Conservation (phyloP, 148 eudicot genomes). For the Rhododendron ferrugineum region DNA sequence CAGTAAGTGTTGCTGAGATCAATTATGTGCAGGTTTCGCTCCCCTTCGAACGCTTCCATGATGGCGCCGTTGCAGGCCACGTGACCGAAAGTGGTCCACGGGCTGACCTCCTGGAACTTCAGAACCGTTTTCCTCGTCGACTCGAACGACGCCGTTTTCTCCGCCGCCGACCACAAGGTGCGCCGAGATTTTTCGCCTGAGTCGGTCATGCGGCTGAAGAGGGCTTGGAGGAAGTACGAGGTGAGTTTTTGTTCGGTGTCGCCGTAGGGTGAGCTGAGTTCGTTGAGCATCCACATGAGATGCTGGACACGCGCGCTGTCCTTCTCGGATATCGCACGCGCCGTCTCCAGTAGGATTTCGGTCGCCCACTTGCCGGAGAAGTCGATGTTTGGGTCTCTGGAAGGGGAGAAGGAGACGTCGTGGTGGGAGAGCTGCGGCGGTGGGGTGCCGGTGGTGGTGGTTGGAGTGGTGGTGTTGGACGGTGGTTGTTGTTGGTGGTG, state of each 20-base stretch:
- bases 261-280: conserved; percentile 80
- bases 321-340: conserved; percentile 51
- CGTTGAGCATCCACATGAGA: conserved; percentile 88
- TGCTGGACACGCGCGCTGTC: conserved; percentile 62
- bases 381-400: conserved; percentile 33
- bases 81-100: conserved; percentile 94
- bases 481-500: conserved; percentile 15
- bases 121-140: conserved; percentile 53
- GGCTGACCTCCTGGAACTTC: conserved; percentile 91
- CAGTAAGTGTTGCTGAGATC: conserved; percentile 80
- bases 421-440: not conserved
- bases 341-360: conserved; percentile 51
- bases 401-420: conserved; percentile 24
- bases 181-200: conserved; percentile 54
- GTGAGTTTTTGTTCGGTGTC: conserved; percentile 78
- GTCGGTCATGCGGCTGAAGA: conserved; percentile 73
- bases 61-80: conserved; percentile 88
- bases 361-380: conserved; percentile 56
- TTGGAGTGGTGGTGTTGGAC: conserved; percentile 12
- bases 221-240: conserved; percentile 67
- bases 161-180: conserved; percentile 47
- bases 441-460: conserved; percentile 19
- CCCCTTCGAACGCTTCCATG: conserved; percentile 77
- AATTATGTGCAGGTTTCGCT: conserved; percentile 60
- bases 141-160: conserved; percentile 62